Conservation (phyloP, 768 basidiomycete genomes). For the Asterophora parasitica region DNA sequence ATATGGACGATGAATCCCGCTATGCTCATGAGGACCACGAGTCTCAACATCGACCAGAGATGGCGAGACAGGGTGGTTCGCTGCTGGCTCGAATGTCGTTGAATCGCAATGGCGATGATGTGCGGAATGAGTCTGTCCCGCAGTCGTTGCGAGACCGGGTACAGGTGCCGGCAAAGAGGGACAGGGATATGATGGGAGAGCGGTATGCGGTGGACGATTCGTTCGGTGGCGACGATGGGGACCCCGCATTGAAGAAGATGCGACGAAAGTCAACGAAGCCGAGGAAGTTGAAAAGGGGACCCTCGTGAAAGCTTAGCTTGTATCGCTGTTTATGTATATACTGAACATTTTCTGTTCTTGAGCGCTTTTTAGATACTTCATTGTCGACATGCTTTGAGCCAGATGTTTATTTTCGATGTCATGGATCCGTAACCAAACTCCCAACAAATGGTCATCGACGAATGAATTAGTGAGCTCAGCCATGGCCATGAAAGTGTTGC, state of each 20-base stretch:
- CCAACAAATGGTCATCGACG: too few relatives aligned
- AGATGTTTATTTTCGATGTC: not conserved
- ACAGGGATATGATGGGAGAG: slow-evolving; percentile 25
- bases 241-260: slow-evolving; percentile 22
- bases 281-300: slow-evolving; percentile 21
- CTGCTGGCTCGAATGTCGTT: slow-evolving; percentile 32
- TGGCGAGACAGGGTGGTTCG: slow-evolving; percentile 22
- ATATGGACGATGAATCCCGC: not conserved
- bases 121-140: slow-evolving; percentile 10
- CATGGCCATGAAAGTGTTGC: too few relatives aligned
- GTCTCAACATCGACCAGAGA: slow-evolving; percentile 10
- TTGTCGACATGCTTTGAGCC: not conserved
- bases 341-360: not conserved
- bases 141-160: slow-evolving; percentile 35
- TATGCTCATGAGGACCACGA: slow-evolving; percentile 4
- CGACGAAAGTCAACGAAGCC: slow-evolving; percentile 25
- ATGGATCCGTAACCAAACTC: too few relatives aligned
- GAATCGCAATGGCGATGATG: slow-evolving; percentile 15
- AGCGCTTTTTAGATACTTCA: not conserved
- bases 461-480: too few relatives aligned
- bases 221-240: slow-evolving; percentile 27
- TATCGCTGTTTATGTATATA: slow-evolving; percentile 2
- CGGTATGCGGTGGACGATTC: slow-evolving; percentile 13
- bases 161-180: slow-evolving; percentile 36
- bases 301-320: slow-evolving; percentile 3